Percentiles rank a stretch among this genome's conserved stretches.
Conservation (phyloP, 2,329 filamentous ascomycete species). For the Trichophyton equinum region DNA sequence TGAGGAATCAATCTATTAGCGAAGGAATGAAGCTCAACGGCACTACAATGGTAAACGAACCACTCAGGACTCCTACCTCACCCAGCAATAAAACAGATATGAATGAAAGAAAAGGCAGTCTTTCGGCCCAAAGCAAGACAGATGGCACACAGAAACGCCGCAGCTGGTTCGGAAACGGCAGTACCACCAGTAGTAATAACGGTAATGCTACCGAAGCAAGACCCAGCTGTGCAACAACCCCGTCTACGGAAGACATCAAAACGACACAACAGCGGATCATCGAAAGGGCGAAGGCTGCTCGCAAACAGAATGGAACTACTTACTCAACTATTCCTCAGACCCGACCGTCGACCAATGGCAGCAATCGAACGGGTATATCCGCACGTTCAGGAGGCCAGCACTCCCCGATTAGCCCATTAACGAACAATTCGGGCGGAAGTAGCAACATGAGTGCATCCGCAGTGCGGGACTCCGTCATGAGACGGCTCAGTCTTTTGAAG, state of each 20-base stretch:
- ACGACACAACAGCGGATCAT: slow-evolving; percentile 15
- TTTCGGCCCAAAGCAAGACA: slow-evolving; percentile 24
- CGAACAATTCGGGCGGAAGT: neutral
- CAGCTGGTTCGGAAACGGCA: slow-evolving; percentile 28
- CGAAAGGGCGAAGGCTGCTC: slow-evolving; percentile 11
- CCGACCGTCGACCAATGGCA: slow-evolving; percentile 1
- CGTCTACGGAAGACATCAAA: slow-evolving; percentile 15
- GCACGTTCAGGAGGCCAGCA: slow-evolving; percentile 5
- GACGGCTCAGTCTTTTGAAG: slow-evolving; percentile 65
- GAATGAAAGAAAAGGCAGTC: slow-evolving; percentile 27
- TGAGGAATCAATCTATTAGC: slow-evolving; percentile 4
- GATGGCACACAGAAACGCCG: slow-evolving; percentile 24
- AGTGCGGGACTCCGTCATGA: slow-evolving; percentile 54
- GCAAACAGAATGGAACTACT: neutral
- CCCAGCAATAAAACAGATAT: slow-evolving; percentile 15
- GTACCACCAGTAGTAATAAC: slow-evolving; percentile 6
- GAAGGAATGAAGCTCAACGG: slow-evolving; percentile 15
- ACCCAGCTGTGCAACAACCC: neutral
- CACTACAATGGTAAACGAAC: slow-evolving; percentile 3
- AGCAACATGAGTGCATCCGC: slow-evolving; percentile 15
- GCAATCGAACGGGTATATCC: neutral
- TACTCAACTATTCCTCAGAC: neutral
- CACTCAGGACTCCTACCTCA: slow-evolving; percentile 13
- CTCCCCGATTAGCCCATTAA: slow-evolving; percentile 2
- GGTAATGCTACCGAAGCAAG: neutral